Evolutionary conservation across 345 rosid genomes (phyloP), one percentile per base, ranked within the genome.

Genomic region (Capsella bursapastoris): DNA sequence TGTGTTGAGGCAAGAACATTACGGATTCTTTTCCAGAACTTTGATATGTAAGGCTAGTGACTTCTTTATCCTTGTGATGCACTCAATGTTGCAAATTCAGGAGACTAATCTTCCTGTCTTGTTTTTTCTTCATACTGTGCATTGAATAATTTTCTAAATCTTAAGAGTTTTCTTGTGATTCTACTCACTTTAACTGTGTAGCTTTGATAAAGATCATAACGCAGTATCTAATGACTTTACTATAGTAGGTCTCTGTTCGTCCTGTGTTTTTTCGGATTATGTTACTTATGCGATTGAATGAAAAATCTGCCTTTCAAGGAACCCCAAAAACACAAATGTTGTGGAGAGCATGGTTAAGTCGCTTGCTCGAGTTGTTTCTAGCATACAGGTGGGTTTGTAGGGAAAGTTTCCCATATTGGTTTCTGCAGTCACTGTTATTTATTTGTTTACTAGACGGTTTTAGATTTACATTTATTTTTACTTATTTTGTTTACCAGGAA

Each of bases 311-410:
- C 22, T 68, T 73, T 82, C 61, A 68, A 91, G 97, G 98, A 79
- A 95, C 73, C 98, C 98, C 28, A 92, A 86, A 85, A 95, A 89
- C 82, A 90, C 97, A 48, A 92, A 95, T 85, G 93, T 95, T 66
- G 99, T 90, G 79, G 99, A 92, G 89, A 88, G 89, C 76, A 92
- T 95, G 92, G 93, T 92, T 80, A 95, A 92, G 78, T 88, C 99
- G 59, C 96, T 95, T 72, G 97, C 97, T 80, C 93, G 96, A 53
- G 97, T 95, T 82, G 97, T 92, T 82, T 95, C 92, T 8, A 89
- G 85, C 81, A 82, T 92, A 66, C 97, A 95, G 97, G 99, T 94
- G 79, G 80, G 83, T 65, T 32, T 64, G 50, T 64, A 41, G 8
- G 71, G 62, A 25, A 65, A 31, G 50, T 59, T 32, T 4, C 67